These are phyloP conservation scores for Limnanthes douglasii DNA, from an alignment of 345 rosid species.

Conservation along the genomic window DNA sequence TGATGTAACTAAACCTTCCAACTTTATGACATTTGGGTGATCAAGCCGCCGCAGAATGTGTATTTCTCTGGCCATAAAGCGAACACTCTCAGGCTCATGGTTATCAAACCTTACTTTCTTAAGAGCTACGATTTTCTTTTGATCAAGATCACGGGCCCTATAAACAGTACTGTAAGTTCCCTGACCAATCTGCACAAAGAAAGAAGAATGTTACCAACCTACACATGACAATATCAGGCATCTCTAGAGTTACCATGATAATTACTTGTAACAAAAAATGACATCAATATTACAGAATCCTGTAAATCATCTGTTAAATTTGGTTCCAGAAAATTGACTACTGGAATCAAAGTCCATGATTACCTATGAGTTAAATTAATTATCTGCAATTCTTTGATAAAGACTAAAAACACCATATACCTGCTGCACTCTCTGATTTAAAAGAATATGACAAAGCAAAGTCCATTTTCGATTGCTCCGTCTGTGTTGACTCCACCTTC, in stretches of 20 bases:
- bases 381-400: too few relatives aligned
- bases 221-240: slow-evolving; percentile 4
- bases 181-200: slow-evolving; percentile 78
- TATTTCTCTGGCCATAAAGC: slow-evolving; percentile 97
- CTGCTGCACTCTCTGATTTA: too few relatives aligned
- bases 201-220: slow-evolving; percentile 2
- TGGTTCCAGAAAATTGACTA: not conserved
- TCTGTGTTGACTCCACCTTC: not conserved
- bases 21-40: slow-evolving; percentile 86
- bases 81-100: slow-evolving; percentile 90
- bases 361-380: too few relatives aligned
- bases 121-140: slow-evolving; percentile 84
- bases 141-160: slow-evolving; percentile 91
- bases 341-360: not conserved
- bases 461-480: too few relatives aligned
- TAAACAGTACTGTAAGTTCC: slow-evolving; percentile 97
- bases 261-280: not conserved
- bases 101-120: slow-evolving; percentile 97
- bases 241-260: not conserved
- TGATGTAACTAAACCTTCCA: slow-evolving; percentile 96
- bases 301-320: not conserved
- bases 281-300: not conserved
- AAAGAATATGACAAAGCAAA: too few relatives aligned
- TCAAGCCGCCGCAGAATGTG: slow-evolving; percentile 87
- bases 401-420: too few relatives aligned